Percentiles rank a stretch among this genome's conserved stretches.
phyloP scores from a whole-genome alignment of 2,329 filamentous ascomycete species.

The Monosporascus sp. region DNA sequence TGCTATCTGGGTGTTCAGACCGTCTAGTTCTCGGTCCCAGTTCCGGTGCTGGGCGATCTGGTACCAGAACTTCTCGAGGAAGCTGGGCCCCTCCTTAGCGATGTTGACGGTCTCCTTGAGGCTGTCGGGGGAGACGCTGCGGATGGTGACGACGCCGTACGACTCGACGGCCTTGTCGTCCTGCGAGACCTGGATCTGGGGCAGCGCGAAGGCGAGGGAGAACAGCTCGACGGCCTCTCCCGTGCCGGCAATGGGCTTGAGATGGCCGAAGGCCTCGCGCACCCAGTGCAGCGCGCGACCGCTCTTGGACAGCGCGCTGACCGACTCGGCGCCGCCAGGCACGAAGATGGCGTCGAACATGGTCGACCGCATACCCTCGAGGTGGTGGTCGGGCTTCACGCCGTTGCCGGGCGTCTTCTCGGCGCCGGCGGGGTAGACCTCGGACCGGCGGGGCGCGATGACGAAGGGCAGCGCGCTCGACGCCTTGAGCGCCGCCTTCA shows the following conservation, averaged over 20 bases:
- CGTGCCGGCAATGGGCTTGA: constrained; percentile 72
- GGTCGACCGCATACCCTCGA: constrained; percentile 73
- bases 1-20: constrained; percentile 60
- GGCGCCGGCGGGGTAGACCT: constrained; percentile 57
- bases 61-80: constrained; percentile 65
- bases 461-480: constrained; percentile 64
- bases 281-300: constrained; percentile 73
- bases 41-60: constrained; percentile 68
- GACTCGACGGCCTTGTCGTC: constrained; percentile 53
- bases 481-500: constrained; percentile 57
- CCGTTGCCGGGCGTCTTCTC: constrained; percentile 46
- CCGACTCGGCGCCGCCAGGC: constrained; percentile 61
- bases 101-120: constrained; percentile 59
- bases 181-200: constrained; percentile 35
- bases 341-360: constrained; percentile 79
- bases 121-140: constrained; percentile 44
- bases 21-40: constrained; percentile 68
- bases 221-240: constrained; percentile 67
- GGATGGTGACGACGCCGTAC: constrained; percentile 72
- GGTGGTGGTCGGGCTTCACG: constrained; percentile 67
- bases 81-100: constrained; percentile 60
- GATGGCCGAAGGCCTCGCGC: constrained; percentile 73
- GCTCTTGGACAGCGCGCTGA: constrained; percentile 59
- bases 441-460: constrained; percentile 63
- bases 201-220: constrained; percentile 37